Evolutionary conservation across 2,329 filamentous ascomycete species (phyloP), one percentile per base, ranked within the genome.

Genomic region (Hypoxylon sp.): DNA sequence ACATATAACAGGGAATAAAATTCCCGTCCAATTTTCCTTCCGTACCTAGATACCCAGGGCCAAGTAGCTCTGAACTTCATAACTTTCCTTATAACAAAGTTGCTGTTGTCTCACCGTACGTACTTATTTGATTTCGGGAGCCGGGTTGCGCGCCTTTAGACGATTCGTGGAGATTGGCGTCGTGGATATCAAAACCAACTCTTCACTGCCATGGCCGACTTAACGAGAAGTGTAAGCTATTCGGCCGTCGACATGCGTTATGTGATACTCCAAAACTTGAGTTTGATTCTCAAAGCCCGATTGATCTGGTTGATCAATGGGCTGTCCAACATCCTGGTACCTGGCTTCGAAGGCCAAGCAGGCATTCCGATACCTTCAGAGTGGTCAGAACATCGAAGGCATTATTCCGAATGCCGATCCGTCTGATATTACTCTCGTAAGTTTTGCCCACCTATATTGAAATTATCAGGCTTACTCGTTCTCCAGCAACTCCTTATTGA

Each of bases 161-260:
- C 67, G 73, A 1, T 77, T 79, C 44, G 60, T 80, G 0, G 78
- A 80, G 52, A 73, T 79, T 26, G 76, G 76, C 17, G 74, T 74
- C 44, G 68, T 70, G 2, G 76, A 79, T 55, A 76, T 79, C 44
- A 63, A 69, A 15, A 73, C 75, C 24, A 77, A 79, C 34, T 73
- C 71, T 4, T 66, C 71, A 1, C 69, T 82, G 2, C 75, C 78
- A 81, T 81, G 78, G 60, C 69, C 1, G 72, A 73, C 1, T 81
- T 82, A 46, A 73, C 74, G 4, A 69, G 59, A 46, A 73, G 73
- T 20, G 68, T 71, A 13, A 69, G 61, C 41, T 74, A 70, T 34
- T 66, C 67, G 4, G 66, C 70, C 7, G 57, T 72, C 4, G 72
- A 73, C 52, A 47, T 73, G 48, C 56, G 60, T 13, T 63, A 72